Evolutionary conservation across 2,329 filamentous ascomycete genomes (phyloP).

Genomic region (Apiospora pterosperma): DNA sequence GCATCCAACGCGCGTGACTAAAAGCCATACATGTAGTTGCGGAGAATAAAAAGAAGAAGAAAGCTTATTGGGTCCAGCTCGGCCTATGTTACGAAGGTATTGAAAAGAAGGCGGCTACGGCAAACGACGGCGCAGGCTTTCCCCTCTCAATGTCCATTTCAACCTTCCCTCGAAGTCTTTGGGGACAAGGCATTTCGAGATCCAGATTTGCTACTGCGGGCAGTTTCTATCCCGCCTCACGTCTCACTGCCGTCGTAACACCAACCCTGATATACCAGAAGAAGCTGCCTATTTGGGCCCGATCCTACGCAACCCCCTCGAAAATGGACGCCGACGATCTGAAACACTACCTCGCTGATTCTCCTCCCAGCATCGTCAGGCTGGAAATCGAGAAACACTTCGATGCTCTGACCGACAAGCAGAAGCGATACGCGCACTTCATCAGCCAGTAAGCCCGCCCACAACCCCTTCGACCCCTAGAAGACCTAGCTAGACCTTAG

Average conservation of each 20-base stretch:
- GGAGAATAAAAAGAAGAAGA: background rate
- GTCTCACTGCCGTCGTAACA: background rate
- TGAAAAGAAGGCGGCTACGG: conserved; percentile 1
- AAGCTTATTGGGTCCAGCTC: background rate
- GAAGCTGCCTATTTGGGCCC: background rate
- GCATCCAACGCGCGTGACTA: background rate
- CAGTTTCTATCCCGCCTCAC: background rate
- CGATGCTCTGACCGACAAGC: conserved; percentile 66
- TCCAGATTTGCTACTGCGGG: background rate
- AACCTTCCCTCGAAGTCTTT: background rate
- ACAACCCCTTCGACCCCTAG: background rate
- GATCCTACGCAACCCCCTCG: conserved; percentile 9
- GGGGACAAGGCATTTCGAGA: conserved; percentile 1
- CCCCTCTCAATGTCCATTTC: background rate
- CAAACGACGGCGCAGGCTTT: background rate
- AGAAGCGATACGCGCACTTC: conserved; percentile 90
- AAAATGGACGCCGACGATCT: conserved; percentile 59
- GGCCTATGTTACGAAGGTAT: background rate
- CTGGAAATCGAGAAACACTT: conserved; percentile 94
- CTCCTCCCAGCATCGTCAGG: conserved; percentile 81
- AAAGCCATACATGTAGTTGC: background rate
- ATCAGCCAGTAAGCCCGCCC: conserved; percentile 63
- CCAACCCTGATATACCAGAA: background rate
- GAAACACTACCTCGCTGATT: conserved; percentile 83
- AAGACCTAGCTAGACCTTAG: background rate